These are phyloP conservation scores for Boletus tomentosulus DNA, from an alignment of 768 basidiomycete genomes.

Conservation along the genomic window DNA sequence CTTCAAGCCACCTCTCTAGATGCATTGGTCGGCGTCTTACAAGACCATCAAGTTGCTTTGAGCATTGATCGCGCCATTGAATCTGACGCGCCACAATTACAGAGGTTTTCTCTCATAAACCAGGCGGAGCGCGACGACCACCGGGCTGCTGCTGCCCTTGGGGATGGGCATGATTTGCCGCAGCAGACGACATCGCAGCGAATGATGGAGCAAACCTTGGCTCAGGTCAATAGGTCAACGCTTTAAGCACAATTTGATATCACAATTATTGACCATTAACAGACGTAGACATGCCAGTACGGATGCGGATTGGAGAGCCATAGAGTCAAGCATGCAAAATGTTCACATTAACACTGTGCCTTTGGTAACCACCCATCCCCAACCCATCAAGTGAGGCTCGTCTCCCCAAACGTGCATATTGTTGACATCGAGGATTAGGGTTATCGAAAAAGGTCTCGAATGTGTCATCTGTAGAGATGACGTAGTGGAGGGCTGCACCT, in stretches of 20 bases:
- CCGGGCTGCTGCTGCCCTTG: constrained; percentile 36
- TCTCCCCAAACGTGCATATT: background rate
- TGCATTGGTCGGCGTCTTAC: constrained; percentile 26
- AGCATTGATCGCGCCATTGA: constrained; percentile 42
- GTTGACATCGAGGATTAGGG: constrained; percentile 2
- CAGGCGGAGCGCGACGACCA: constrained; percentile 40
- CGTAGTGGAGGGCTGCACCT: constrained; percentile 17
- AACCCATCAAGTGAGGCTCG: constrained; percentile 2
- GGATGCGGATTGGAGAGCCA: background rate
- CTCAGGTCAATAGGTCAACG: constrained; percentile 4
- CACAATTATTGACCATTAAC: constrained; percentile 1
- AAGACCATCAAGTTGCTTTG: constrained; percentile 38
- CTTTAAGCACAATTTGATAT: background rate
- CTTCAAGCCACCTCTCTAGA: constrained; percentile 37
- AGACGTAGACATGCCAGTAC: background rate
- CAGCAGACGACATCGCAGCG: constrained; percentile 15
- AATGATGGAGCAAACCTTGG: constrained; percentile 2
- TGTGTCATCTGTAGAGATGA: constrained; percentile 44
- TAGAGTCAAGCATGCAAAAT: background rate
- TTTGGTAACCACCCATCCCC: background rate
- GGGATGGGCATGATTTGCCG: constrained; percentile 24
- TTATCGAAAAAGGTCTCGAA: background rate
- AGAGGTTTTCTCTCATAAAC: constrained; percentile 32
- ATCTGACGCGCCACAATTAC: constrained; percentile 31
- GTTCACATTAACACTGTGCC: background rate